Conservation (phyloP, 2,329 filamentous ascomycete species). For the Fusarium fujikuroi region DNA sequence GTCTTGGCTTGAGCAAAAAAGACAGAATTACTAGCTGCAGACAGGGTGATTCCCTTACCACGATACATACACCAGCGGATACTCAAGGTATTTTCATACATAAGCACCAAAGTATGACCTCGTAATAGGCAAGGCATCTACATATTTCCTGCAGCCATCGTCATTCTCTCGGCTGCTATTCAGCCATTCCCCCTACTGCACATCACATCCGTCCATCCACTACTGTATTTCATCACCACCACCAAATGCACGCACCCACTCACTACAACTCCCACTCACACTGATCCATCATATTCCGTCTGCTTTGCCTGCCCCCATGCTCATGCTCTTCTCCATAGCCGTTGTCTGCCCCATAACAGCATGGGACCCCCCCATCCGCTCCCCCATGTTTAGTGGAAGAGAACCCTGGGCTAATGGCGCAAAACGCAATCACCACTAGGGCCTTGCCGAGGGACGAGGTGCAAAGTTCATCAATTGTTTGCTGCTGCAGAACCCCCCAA, state of each 20-base stretch:
- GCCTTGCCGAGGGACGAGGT: constrained; percentile 23
- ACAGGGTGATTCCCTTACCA: background rate
- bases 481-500: background rate
- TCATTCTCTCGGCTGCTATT: constrained; percentile 17
- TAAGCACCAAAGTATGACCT: constrained; percentile 12
- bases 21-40: background rate
- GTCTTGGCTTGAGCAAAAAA: constrained; percentile 9
- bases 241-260: constrained; percentile 2
- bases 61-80: background rate
- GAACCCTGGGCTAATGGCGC: constrained; percentile 27
- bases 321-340: constrained; percentile 15
- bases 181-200: constrained; percentile 12
- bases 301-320: constrained; percentile 31
- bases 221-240: constrained; percentile 21
- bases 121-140: constrained; percentile 10
- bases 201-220: background rate
- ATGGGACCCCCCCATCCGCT: constrained; percentile 14
- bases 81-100: background rate
- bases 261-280: constrained; percentile 7
- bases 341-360: constrained; percentile 28
- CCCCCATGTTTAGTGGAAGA: constrained; percentile 17
- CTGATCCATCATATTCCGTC: constrained; percentile 26
- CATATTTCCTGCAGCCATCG: constrained; percentile 4
- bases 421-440: constrained; percentile 23
- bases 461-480: background rate